A percentile compares a stretch with the other conserved stretches of the same genome.
phyloP scores from a whole-genome alignment of 306 rosid genomes.

The Notholithocarpus densiflorus region DNA sequence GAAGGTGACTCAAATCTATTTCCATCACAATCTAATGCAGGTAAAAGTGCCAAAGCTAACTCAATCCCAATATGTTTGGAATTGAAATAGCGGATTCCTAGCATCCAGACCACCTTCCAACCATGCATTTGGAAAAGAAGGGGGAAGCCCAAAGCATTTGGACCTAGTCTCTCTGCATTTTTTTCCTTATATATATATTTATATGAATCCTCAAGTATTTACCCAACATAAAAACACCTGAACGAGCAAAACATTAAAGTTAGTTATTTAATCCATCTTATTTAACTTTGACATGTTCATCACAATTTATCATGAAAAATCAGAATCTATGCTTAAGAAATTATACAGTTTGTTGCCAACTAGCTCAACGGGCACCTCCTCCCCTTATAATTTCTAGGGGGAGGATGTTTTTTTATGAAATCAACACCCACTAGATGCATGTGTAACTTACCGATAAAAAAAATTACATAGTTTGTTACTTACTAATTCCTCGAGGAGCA shows the following conservation, averaged over 20 bases:
- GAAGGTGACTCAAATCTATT: not conserved
- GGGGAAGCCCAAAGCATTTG: not conserved
- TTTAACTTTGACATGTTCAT: not conserved
- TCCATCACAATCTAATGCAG: not conserved
- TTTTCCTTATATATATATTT: not conserved
- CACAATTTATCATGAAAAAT: not conserved
- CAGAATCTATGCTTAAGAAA: not conserved
- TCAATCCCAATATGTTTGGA: not conserved
- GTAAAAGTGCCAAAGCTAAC: not conserved
- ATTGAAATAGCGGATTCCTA: not conserved
- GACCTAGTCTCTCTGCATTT: not conserved
- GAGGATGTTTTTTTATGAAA: too few relatives aligned
- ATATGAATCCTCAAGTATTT: not conserved
- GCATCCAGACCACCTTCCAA: not conserved
- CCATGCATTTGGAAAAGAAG: not conserved
- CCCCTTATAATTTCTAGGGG: too few relatives aligned
- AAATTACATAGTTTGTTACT: conserved; percentile 24
- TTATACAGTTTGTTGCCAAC: too few relatives aligned
- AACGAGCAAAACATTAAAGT: not conserved
- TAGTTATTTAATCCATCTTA: not conserved
- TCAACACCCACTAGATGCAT: too few relatives aligned
- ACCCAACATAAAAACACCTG: not conserved
- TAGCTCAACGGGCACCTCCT: too few relatives aligned
- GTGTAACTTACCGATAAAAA: not conserved
- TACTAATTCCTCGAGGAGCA: conserved; percentile 88